Conservation (phyloP, 129 eudicot species). For the Dittrichia graveolens region DNA sequence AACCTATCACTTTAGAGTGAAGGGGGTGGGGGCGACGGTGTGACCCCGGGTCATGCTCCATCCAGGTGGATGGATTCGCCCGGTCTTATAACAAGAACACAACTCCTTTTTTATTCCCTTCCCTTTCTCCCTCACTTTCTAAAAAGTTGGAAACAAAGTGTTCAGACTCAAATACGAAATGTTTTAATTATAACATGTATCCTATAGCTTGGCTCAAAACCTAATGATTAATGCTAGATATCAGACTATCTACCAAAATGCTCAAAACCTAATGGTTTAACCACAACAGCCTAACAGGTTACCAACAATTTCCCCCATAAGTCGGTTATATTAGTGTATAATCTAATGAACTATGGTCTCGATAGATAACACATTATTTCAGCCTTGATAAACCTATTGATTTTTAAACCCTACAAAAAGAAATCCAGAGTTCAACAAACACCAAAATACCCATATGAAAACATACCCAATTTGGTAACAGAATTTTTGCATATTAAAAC, state of each 20-base stretch:
- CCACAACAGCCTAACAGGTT: background rate
- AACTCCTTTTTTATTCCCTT: too few relatives aligned
- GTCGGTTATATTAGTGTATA: background rate
- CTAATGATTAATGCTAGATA: too few relatives aligned
- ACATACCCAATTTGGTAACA: conserved; percentile 1
- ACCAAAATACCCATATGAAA: background rate
- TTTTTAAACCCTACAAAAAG: background rate
- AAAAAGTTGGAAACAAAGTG: too few relatives aligned
- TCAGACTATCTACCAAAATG: background rate
- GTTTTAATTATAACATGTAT: too few relatives aligned
- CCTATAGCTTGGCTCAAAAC: background rate
- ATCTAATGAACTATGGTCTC: background rate
- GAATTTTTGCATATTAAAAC: background rate
- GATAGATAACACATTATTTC: background rate
- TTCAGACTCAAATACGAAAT: too few relatives aligned
- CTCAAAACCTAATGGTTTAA: background rate
- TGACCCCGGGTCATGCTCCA: too few relatives aligned
- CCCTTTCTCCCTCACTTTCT: too few relatives aligned
- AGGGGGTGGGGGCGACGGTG: too few relatives aligned
- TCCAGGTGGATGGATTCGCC: too few relatives aligned
- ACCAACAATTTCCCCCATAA: background rate
- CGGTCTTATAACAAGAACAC: too few relatives aligned
- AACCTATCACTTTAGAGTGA: too few relatives aligned
- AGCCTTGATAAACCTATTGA: background rate
- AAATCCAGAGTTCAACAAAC: background rate